Evolutionary conservation across 306 rosid species (phyloP).

Genomic region (Vigna mungo): DNA sequence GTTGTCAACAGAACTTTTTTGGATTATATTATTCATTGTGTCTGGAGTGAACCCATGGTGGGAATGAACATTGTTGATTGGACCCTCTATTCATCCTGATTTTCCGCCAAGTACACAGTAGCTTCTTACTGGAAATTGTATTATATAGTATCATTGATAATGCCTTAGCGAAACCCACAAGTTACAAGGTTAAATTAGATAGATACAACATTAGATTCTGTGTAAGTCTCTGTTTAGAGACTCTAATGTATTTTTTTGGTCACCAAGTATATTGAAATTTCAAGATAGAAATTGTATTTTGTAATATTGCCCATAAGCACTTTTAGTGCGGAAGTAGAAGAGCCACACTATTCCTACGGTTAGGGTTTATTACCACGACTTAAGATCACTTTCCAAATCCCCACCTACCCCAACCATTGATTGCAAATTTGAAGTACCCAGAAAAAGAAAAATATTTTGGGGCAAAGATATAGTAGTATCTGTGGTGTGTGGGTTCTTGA

Average conservation of each 20-base stretch:
- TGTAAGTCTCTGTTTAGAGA: neutral
- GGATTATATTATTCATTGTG: conserved; percentile 15
- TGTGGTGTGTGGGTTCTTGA: neutral
- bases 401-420: neutral
- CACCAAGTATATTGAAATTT: conserved; percentile 28
- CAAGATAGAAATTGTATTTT: conserved; percentile 2
- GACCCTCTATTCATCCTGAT: conserved; percentile 1
- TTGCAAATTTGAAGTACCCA: neutral
- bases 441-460: neutral
- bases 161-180: neutral
- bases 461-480: conserved; percentile 1
- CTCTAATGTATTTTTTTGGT: neutral
- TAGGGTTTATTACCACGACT: conserved; percentile 22
- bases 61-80: neutral
- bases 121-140: conserved; percentile 29
- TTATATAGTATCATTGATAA: conserved; percentile 13
- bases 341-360: conserved; percentile 9
- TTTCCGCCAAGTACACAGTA: conserved; percentile 12
- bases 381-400: conserved; percentile 14
- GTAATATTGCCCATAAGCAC: neutral
- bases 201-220: conserved; percentile 32
- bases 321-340: neutral
- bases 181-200: neutral
- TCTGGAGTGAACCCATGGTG: conserved; percentile 22
- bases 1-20: conserved; percentile 25